phyloP scores from a whole-genome alignment of 1,284 basidiomycete species.

The Ceratobasidium sp. region DNA sequence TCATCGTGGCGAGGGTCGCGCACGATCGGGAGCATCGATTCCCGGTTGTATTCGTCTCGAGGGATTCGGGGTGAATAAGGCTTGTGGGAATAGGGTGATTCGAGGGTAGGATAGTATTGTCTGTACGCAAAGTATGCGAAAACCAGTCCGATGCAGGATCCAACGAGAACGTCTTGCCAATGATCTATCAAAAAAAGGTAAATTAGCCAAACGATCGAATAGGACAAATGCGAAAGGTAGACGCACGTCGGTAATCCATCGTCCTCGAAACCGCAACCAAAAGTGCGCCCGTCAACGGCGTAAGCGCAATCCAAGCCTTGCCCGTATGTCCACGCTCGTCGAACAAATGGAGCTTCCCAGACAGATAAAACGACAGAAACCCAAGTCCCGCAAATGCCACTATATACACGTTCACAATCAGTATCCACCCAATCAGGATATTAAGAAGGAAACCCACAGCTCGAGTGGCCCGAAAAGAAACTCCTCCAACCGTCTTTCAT shows the following conservation, averaged over 20 bases:
- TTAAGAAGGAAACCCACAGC: constrained; percentile 58
- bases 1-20: constrained; percentile 2
- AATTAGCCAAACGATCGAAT: constrained; percentile 1
- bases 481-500: constrained; percentile 89
- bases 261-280: constrained; percentile 91
- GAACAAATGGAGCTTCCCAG: constrained; percentile 92
- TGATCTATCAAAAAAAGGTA: constrained; percentile 66
- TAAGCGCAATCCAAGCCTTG: constrained; percentile 84
- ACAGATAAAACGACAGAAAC: constrained; percentile 87
- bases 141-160: constrained; percentile 74
- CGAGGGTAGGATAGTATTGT: constrained; percentile 76
- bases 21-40: constrained; percentile 19
- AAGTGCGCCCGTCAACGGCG: constrained; percentile 79
- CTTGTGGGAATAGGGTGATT: constrained; percentile 67
- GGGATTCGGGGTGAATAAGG: constrained; percentile 72
- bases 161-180: constrained; percentile 88
- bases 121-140: constrained; percentile 83
- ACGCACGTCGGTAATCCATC: constrained; percentile 85
- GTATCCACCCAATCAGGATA: background rate
- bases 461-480: constrained; percentile 93
- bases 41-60: constrained; percentile 19
- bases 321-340: constrained; percentile 81
- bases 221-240: background rate
- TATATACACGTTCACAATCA: constrained; percentile 53
- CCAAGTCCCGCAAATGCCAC: constrained; percentile 93